Percentiles rank a stretch among this genome's conserved stretches.
Evolutionary conservation across 768 basidiomycete species (phyloP).

Genomic region (Termitomyces heimii): DNA sequence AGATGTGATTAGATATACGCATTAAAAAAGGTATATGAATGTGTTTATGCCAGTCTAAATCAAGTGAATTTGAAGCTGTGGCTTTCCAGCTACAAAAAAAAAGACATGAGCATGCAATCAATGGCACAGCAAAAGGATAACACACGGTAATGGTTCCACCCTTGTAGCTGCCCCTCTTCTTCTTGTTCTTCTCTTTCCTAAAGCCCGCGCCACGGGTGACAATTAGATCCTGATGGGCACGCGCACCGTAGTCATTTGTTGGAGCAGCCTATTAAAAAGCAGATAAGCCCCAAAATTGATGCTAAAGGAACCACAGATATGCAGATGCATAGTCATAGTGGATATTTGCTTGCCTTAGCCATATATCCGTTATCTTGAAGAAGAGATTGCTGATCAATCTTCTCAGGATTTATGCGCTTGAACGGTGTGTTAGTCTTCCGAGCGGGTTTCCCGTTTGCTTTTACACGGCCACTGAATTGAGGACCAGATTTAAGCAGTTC

Average conservation of each 20-base stretch:
- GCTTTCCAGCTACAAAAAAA: conserved; percentile 53
- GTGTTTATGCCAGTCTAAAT: conserved; percentile 7
- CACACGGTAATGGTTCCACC: conserved; percentile 93
- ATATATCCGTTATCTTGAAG: conserved; percentile 73
- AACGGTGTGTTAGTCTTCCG: conserved; percentile 63
- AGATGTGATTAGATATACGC: background rate
- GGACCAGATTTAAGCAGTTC: conserved; percentile 9
- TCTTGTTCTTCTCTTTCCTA: conserved; percentile 99
- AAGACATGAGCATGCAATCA: conserved; percentile 1
- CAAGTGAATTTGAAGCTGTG: conserved; percentile 82
- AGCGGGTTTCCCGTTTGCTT: conserved; percentile 23
- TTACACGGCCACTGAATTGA: conserved; percentile 12
- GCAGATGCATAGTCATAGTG: background rate
- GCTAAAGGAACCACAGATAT: background rate
- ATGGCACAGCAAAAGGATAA: background rate
- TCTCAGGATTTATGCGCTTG: conserved; percentile 67
- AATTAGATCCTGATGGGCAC: conserved; percentile 81
- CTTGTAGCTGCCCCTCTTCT: conserved; percentile 91
- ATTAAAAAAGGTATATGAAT: background rate
- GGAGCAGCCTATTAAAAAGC: conserved; percentile 44
- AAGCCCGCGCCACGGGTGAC: conserved; percentile 94
- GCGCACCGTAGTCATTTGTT: conserved; percentile 80
- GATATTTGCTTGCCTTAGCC: conserved; percentile 48
- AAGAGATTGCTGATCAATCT: conserved; percentile 32
- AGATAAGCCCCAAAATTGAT: background rate